These are phyloP conservation scores for Cylindrotheca closterium DNA, from an alignment of 108 stramenopile genomes.

Conservation along the genomic window DNA sequence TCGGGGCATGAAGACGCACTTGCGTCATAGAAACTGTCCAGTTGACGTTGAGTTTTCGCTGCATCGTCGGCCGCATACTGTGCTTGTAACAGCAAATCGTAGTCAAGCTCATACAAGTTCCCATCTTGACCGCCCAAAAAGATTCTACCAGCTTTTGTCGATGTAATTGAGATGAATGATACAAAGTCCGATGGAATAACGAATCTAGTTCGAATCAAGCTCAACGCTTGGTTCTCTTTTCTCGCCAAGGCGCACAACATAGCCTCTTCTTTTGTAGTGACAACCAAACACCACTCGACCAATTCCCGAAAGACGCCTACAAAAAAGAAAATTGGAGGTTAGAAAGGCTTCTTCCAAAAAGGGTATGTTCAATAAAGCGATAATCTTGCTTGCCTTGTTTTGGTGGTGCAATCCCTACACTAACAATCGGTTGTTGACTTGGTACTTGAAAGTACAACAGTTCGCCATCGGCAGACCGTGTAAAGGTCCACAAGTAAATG, in stretches of 20 bases:
- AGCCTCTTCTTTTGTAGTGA: conserved; percentile 91
- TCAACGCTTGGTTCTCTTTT: conserved; percentile 14
- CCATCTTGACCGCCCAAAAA: conserved; percentile 97
- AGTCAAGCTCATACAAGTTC: conserved; percentile 89
- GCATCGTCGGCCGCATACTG: conserved; percentile 15
- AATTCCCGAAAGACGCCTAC: conserved; percentile 76
- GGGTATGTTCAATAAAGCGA: too few species aligned
- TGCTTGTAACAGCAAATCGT: conserved; percentile 50
- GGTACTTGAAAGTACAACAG: conserved; percentile 76
- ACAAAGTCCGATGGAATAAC: conserved; percentile 84
- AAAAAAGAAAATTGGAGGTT: conserved; percentile 10
- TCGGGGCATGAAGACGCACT: conserved; percentile 21
- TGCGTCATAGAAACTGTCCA: conserved; percentile 54
- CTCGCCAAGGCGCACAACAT: conserved; percentile 79
- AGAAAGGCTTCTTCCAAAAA: background rate
- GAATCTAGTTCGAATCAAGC: conserved; percentile 80
- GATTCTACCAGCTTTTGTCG: conserved; percentile 79
- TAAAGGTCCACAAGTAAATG: conserved; percentile 89
- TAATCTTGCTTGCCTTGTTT: conserved; percentile 52
- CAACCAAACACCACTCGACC: conserved; percentile 90
- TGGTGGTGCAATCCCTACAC: conserved; percentile 83
- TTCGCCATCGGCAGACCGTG: conserved; percentile 29
- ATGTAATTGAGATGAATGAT: conserved; percentile 76
- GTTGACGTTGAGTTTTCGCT: conserved; percentile 21
- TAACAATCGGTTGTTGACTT: conserved; percentile 72